Evolutionary conservation across 2,329 filamentous ascomycete genomes (phyloP).

Genomic region (Hypoxylon sp.): DNA sequence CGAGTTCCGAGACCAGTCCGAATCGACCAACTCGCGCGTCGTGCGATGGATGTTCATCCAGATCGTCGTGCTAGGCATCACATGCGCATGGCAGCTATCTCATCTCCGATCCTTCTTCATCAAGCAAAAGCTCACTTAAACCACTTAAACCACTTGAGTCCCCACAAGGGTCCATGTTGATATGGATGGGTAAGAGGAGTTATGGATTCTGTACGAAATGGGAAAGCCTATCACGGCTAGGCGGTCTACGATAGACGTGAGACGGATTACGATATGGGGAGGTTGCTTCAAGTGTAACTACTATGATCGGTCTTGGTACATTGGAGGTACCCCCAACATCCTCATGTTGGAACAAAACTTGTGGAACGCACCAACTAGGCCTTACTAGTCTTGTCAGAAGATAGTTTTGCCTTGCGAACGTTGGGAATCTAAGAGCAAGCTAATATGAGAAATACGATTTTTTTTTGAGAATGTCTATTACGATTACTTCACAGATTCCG

Average conservation of each 20-base stretch:
- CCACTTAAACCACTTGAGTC: background rate
- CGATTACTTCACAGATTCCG: conserved; percentile 12
- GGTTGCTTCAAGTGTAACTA: conserved; percentile 2
- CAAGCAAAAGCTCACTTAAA: conserved; percentile 97
- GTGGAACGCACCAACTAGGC: background rate
- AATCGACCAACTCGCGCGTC: conserved; percentile 91
- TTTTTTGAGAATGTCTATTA: conserved; percentile 13
- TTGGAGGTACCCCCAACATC: conserved; percentile 12
- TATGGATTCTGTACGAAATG: conserved; percentile 12
- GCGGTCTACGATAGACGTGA: conserved; percentile 12
- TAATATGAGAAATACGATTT: conserved; percentile 27
- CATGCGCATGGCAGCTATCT: conserved; percentile 97
- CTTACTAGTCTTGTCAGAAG: background rate
- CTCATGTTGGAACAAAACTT: background rate
- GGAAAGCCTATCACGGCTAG: background rate
- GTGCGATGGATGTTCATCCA: conserved; percentile 96
- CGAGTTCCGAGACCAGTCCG: conserved; percentile 98
- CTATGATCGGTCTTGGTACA: conserved; percentile 13
- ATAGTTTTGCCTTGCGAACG: background rate
- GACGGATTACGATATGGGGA: conserved; percentile 1
- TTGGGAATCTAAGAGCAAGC: conserved; percentile 3
- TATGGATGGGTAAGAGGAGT: conserved; percentile 16
- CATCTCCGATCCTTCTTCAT: conserved; percentile 98
- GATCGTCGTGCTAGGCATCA: conserved; percentile 84
- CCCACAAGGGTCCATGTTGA: conserved; percentile 6